Base-by-base conservation (phyloP, 2,329 filamentous ascomycete species). In the Madurella mycetomatis region DNA sequence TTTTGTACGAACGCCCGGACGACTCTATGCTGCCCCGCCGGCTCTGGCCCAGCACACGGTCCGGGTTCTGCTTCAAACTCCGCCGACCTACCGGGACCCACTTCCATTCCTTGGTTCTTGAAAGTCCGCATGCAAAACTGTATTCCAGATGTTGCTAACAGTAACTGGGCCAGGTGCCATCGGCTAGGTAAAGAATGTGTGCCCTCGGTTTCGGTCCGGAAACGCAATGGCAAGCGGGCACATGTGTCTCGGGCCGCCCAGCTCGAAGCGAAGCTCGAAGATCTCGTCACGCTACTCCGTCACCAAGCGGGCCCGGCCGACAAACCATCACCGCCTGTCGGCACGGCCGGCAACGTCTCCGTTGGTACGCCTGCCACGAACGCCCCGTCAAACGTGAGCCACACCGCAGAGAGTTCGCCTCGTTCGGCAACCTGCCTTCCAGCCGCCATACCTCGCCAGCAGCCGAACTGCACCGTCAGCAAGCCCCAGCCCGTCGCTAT, bases 201-300 rank as follows among this genome's bases (percentile, higher is more conserved):
- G 44, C 74, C 74, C 34, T 76, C 77, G 17, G 63, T 70, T 17
- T 71, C 73, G 2, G 67, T 71, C 41, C 66, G 73, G 37, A 73
- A 70, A 55, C 68, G 53, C 48, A 65, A 55, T 69, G 70, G 60
- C 65, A 68, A 57, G 61, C 68, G 49, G 54, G 67, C 37, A 60
- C 50, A 56, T 39, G 55, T 60, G 5, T 67, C 66, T 1, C 69
- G 73, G 17, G 72, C 74, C 4, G 73, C 74, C 8, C 73, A 76
- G 55, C 68, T 79, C 7, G 77, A 79, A 64, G 74, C 77, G 60
- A 79, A 77, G 66, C 67, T 79, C 8, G 74, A 78, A 44, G 72
- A 76, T 53, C 66, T 80, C 2, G 73, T 78, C 16, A 72, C 72
- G 2, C 71, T 79, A n/a, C 62, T 79, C 9, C 69, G 63, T 9